Percentiles rank a stretch among this genome's conserved stretches.
Evolutionary conservation across 805 yeast species (phyloP).

Genomic region (Candida oleophila): DNA sequence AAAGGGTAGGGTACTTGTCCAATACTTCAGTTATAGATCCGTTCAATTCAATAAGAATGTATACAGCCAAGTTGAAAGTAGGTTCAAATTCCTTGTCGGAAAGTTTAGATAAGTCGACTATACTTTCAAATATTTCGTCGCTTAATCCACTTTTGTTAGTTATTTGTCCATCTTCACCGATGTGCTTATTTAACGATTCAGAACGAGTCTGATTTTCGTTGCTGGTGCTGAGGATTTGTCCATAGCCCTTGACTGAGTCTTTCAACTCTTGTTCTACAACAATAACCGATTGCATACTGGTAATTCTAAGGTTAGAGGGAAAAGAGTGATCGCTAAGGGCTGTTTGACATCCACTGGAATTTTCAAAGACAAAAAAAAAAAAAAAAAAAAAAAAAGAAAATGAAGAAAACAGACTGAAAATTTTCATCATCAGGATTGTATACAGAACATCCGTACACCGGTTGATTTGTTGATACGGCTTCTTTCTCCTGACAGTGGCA

Average conservation of each 20-base stretch:
- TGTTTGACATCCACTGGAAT: background rate
- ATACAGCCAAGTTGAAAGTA: slow-evolving; percentile 39
- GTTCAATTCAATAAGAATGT: slow-evolving; percentile 32
- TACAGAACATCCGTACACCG: background rate
- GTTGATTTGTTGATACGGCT: too few relatives aligned
- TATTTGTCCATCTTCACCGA: slow-evolving; percentile 22
- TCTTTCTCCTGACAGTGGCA: too few relatives aligned
- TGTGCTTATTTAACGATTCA: slow-evolving; percentile 20
- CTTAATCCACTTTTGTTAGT: slow-evolving; percentile 28
- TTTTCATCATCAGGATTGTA: slow-evolving; percentile 7
- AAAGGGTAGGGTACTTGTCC: slow-evolving; percentile 17
- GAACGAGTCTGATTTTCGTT: slow-evolving; percentile 28
- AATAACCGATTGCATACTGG: slow-evolving; percentile 40
- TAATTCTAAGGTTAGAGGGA: too few relatives aligned
- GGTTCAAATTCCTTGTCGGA: slow-evolving; percentile 46
- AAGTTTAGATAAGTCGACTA: slow-evolving; percentile 30
- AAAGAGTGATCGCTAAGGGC: too few relatives aligned
- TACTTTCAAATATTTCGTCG: slow-evolving; percentile 23
- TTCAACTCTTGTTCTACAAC: slow-evolving; percentile 43
- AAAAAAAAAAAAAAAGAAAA: slow-evolving; percentile 1
- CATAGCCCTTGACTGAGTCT: slow-evolving; percentile 41
- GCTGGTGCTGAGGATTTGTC: slow-evolving; percentile 34
- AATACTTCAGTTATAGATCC: slow-evolving; percentile 8
- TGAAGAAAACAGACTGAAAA: background rate
- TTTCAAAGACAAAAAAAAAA: background rate